Evolutionary conservation across 352 stramenopile species (phyloP), one percentile per base, ranked within the genome.

Genomic region (Elongisporangium prolatum): DNA sequence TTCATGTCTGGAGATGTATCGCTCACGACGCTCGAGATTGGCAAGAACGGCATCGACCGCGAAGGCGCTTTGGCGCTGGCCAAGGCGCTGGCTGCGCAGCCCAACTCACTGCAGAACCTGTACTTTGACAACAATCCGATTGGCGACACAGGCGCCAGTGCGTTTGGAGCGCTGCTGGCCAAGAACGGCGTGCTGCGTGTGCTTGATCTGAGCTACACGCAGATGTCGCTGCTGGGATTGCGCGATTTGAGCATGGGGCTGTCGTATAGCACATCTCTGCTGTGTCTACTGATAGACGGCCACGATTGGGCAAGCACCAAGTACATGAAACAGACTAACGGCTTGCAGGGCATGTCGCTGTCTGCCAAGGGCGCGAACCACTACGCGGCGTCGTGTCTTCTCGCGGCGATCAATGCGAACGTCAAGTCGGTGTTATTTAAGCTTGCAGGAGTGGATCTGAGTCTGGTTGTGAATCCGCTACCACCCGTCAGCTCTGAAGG

Each of bases 91-190:
- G 84, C 75, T 38, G 63, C 56, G n/a, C 51, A 54, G 0, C 18
- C 50, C n/a, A 83, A 85, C 38, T 60, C 57, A 21, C 61, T 93
- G n/a, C 77, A 91, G 62, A 93, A 91, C 48, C 66, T 93, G 51
- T 93, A 93, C 59, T 67, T 93, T 24, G 84, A 93, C 63, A 88
- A 91, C 61, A 93, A 93, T 56, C 81, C 81, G n/a, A 65, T 93
- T n/a, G 84, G 84, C 10, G 84, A 93, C 52, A 69, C 73, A 14
- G 82, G 81, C 10, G 84, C 80, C 2, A 77, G 73, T 51, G 84
- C 80, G 7, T 84, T 91, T 48, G 84, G 82, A 56, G 77, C 73
- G 9, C 63, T 90, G 40, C 63, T 93, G 28, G 78, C 78, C 55
- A 84, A 89, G 60, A 91, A 90, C 56, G 51, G 57, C n/a, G 76